phyloP scores from a whole-genome alignment of 805 yeast genomes.

The Starmerella floris region DNA sequence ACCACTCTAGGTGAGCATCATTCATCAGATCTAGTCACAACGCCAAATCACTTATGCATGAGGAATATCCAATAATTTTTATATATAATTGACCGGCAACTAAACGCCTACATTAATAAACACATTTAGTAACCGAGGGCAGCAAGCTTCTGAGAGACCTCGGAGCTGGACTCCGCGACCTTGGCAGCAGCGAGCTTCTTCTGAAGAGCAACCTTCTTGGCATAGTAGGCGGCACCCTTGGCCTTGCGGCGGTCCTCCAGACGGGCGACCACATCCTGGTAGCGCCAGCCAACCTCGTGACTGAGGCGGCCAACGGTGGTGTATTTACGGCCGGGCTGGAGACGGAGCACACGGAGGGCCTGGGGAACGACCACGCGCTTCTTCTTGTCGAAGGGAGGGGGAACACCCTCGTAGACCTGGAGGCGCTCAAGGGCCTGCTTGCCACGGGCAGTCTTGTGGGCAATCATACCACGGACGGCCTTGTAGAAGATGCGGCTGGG shows the following conservation, averaged over 20 bases:
- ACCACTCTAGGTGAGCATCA: no score
- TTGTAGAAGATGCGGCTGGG: slow-evolving; percentile 99
- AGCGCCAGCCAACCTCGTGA: slow-evolving; percentile 98
- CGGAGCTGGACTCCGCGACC: slow-evolving; percentile 77
- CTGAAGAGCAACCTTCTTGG: slow-evolving; percentile 92
- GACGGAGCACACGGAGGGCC: slow-evolving; percentile 97
- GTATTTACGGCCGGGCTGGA: slow-evolving; percentile 99
- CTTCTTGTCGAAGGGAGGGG: slow-evolving; percentile 99
- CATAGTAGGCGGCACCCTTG: slow-evolving; percentile 97
- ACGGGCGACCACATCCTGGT: slow-evolving; percentile 93
- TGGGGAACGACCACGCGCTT: slow-evolving; percentile 99
- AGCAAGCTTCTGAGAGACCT: slow-evolving; percentile 86
- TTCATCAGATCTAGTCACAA: no score
- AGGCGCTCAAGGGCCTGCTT: slow-evolving; percentile 98
- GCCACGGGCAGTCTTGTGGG: slow-evolving; percentile 99
- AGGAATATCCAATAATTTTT: neutral
- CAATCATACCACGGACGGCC: slow-evolving; percentile 98
- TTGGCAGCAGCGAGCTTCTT: slow-evolving; percentile 83
- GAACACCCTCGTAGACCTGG: slow-evolving; percentile 99
- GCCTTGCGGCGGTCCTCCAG: slow-evolving; percentile 99
- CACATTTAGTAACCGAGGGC: slow-evolving; percentile 80
- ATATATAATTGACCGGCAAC: slow-evolving; percentile 17
- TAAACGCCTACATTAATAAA: no score
- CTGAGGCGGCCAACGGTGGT: slow-evolving; percentile 95
- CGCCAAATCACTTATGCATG: neutral